Base-by-base conservation (phyloP, 2,329 filamentous ascomycete genomes). In the Plenodomus tracheiphilus region DNA sequence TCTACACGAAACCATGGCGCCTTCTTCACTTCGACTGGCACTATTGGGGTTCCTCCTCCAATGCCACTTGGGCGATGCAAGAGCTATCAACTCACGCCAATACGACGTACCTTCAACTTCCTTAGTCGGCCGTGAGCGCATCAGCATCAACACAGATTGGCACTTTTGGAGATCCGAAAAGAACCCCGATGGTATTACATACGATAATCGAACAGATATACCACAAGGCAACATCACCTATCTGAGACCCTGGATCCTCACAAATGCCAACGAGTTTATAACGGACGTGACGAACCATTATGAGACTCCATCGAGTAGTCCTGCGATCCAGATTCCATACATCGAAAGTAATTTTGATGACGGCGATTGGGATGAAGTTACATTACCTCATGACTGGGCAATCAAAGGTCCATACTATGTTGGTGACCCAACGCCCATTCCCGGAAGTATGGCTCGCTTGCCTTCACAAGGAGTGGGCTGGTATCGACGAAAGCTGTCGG, bases 391-490 rank as follows among this genome's bases (percentile, higher is more conserved):
- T 53, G 77, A 79, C 56, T 79, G 75, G 77, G 76, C 76, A 11
- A 74, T 78, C 51, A 66, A 69, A 30, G 76, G 76, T 0, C 75
- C 76, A 2, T 79, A 78, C 47, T 43, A 61, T 32, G 65, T 77
- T 3, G 57, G 60, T 15, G 74, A 74, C 15, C 65, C 76, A 3
- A 58, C 81, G 21, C 79, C 79, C 0, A 67, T 73, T 15, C 71
- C 80, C 11, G 78, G 79, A 80, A 80, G 54, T 73, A 78, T 9
- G 71, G 76, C 74, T 11, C 69, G 76, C 2, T 58, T 83, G 34
- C 80, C 80, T 0, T 68, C 74, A 18, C 73, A 81, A 17, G 80
- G 80, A 2, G 74, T 82, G 1, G 79, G 76, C 1, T 81, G 79
- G 79, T 81, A 81, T 54, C 77, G 79, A 5, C 69, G 72, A 19